Evolutionary conservation across 331 rosid genomes (phyloP).

Genomic region (Quercus tomentella): DNA sequence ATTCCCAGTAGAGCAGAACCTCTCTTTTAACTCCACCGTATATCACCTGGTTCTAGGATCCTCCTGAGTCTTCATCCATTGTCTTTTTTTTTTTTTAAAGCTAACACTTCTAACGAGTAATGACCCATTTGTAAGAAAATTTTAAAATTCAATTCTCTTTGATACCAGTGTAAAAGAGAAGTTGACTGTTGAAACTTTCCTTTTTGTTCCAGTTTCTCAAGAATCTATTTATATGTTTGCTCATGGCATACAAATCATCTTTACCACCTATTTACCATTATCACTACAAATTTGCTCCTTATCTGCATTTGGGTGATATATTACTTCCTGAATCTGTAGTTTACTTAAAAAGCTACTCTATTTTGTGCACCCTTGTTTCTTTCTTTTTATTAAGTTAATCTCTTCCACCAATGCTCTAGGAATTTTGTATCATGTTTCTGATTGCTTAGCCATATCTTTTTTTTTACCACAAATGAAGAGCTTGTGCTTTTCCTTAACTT

Average conservation of each 20-base stretch:
- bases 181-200: neutral
- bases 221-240: neutral
- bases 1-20: neutral
- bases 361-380: neutral
- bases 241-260: neutral
- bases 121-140: neutral
- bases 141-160: neutral
- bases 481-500: constrained; percentile 48
- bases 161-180: neutral
- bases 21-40: neutral
- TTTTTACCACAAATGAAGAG: neutral
- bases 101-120: neutral
- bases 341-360: neutral
- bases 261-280: neutral
- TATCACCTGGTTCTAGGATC: neutral
- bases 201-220: neutral
- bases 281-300: neutral
- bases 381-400: neutral
- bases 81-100: neutral
- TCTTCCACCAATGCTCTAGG: neutral
- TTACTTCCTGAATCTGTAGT: neutral
- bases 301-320: neutral
- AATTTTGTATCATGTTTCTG: neutral
- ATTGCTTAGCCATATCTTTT: neutral
- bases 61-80: neutral